Evolutionary conservation across 164 flowering plant genomes (phyloP), one percentile per base, ranked within the genome.

Genomic region (Platanus orientalis): DNA sequence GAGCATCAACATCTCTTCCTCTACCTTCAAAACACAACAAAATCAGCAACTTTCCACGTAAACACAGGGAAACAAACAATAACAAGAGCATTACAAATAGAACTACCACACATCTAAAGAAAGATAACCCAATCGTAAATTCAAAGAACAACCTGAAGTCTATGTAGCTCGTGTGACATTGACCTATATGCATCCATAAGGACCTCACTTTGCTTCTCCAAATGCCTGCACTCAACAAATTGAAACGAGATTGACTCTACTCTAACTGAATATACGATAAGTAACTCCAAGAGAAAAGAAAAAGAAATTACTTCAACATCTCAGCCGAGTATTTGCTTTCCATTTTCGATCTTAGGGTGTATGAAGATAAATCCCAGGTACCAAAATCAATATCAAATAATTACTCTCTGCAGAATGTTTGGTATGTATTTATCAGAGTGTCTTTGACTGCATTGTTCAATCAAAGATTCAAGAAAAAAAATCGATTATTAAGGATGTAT

Each of bases 1-100:
- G 54, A 76, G 82, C 90, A 80, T 85, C 51, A 87, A 64, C 93
- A 87, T 85, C 61, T 83, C 84, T 69, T 87, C 83, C 67, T 85
- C 85, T 3, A 87, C 88, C 90, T 85, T 62, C 65, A 78, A 51
- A 71, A 27, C 17, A 68, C 26, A 71, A 47, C 29, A 10, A 42
- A 9, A n/a, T 14, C 21, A 42, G 23, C 40, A 28, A 63, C 34
- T 11, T n/a, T n/a, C n/a, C n/a, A n/a, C n/a, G n/a, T 67, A n/a
- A 51, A n/a, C 1, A 19, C 7, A 17, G 9, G 12, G 26, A 27
- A 49, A 58, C 1, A 27, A 51, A 40, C 36, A 48, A 11, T 32
- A 48, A 48, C 27, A 25, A 19, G 2, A 28, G 10, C 17, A n/a
- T n/a, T n/a, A n/a, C n/a, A n/a, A n/a, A 62, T 6, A 1, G 40